phyloP scores from a whole-genome alignment of 495 filamentous ascomycete species.

The Aspergillus carlsbadensis region DNA sequence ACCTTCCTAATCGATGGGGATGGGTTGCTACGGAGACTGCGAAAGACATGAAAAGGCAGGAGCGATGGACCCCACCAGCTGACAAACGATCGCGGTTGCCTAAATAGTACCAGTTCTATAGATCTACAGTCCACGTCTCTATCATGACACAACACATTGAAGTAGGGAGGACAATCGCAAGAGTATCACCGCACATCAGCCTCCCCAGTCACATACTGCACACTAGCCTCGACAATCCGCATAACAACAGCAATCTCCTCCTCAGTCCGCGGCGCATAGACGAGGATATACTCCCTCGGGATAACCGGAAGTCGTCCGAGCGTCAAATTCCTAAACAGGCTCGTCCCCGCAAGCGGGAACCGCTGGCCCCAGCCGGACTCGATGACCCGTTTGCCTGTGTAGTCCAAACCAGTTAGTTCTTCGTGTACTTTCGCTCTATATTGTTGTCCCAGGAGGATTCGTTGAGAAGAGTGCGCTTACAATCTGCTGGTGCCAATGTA shows the following conservation, averaged over 20 bases:
- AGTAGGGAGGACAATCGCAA: background rate
- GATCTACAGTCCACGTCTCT: too few species aligned
- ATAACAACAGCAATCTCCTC: conserved; percentile 67
- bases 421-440: too few species aligned
- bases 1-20: too few species aligned
- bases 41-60: too few species aligned
- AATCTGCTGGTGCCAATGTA: conserved; percentile 73
- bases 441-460: too few species aligned
- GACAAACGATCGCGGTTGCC: too few species aligned
- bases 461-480: conserved; percentile 25
- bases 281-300: conserved; percentile 69
- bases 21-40: too few species aligned
- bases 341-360: conserved; percentile 72
- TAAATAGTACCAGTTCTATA: too few species aligned
- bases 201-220: conserved; percentile 35
- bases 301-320: conserved; percentile 21
- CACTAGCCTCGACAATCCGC: conserved; percentile 66
- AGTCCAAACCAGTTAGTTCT: too few species aligned
- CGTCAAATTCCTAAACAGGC: conserved; percentile 45
- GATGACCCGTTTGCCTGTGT: conserved; percentile 62
- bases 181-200: conserved; percentile 19
- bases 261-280: conserved; percentile 77
- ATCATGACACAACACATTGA: too few species aligned
- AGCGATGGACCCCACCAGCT: too few species aligned
- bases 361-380: conserved; percentile 86